Evolutionary conservation across 148 eudicot genomes (phyloP).

Genomic region (Cornus controversa): DNA sequence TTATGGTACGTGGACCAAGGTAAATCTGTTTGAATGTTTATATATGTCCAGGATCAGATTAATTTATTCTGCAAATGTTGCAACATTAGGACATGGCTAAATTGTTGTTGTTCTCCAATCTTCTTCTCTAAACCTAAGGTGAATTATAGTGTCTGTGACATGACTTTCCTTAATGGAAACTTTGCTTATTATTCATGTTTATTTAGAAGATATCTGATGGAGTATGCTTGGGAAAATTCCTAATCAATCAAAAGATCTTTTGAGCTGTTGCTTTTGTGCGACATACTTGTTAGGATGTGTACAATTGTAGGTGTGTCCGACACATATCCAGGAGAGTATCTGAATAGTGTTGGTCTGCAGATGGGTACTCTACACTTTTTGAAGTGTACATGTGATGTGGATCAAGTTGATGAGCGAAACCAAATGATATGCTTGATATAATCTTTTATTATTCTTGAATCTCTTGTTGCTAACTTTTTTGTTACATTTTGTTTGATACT

Average conservation of each 20-base stretch:
- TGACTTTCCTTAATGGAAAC: not conserved
- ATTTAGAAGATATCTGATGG: not conserved
- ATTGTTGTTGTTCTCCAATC: not conserved
- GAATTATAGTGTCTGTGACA: not conserved
- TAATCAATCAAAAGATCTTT: not conserved
- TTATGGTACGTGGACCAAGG: not conserved
- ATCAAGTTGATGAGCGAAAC: not conserved
- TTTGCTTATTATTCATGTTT: conserved; percentile 12
- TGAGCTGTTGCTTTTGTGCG: not conserved
- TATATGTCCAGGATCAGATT: not conserved
- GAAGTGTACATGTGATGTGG: not conserved
- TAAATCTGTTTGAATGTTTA: not conserved
- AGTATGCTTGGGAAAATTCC: not conserved
- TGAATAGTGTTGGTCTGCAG: too few species aligned
- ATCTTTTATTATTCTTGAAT: not conserved
- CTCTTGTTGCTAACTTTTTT: not conserved
- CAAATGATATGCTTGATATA: not conserved
- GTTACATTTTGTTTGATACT: not conserved
- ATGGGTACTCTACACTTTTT: not conserved
- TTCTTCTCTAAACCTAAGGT: not conserved
- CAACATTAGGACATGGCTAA: not conserved
- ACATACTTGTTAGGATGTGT: not conserved
- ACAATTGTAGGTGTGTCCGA: too few species aligned
- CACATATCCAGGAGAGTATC: too few species aligned
- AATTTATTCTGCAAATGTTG: not conserved